Evolutionary conservation across 345 rosid species (phyloP).

Genomic region (Lenwebbia sp.): DNA sequence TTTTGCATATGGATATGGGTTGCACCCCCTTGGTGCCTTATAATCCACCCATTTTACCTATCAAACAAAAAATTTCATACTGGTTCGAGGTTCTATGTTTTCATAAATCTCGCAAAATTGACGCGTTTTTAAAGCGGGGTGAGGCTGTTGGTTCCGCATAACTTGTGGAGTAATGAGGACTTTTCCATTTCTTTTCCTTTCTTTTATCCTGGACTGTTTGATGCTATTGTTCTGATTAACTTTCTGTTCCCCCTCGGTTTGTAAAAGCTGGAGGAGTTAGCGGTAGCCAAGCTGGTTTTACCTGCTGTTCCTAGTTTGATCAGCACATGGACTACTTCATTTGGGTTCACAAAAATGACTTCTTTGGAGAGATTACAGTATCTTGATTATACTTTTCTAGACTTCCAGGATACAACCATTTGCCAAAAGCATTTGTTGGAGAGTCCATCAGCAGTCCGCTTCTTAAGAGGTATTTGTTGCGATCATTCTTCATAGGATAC

Average conservation of each 20-base stretch:
- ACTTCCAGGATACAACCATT: slow-evolving; percentile 33
- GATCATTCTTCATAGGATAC: not conserved
- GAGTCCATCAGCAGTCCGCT: not conserved
- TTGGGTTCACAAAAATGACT: slow-evolving; percentile 35
- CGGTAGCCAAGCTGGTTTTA: slow-evolving; percentile 35
- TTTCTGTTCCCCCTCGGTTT: not conserved
- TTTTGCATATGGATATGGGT: not conserved
- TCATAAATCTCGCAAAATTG: not conserved
- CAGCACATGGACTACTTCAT: slow-evolving; percentile 31
- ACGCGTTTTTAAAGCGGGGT: not conserved
- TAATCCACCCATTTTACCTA: not conserved
- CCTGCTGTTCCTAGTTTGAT: slow-evolving; percentile 30
- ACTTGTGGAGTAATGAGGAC: no score
- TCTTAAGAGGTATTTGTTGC: not conserved
- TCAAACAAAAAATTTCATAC: no score
- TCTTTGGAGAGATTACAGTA: slow-evolving; percentile 20
- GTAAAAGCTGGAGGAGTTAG: slow-evolving; percentile 33
- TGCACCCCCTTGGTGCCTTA: not conserved
- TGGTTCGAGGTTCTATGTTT: no score
- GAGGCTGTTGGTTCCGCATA: no score
- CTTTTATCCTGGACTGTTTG: no score
- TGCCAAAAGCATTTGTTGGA: slow-evolving; percentile 34
- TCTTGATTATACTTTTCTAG: slow-evolving; percentile 21
- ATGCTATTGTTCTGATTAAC: not conserved
- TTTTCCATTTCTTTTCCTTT: no score